Evolutionary conservation across 1,284 basidiomycete genomes (phyloP), one percentile per base, ranked within the genome.

Genomic region (Malassezia dermatis): DNA sequence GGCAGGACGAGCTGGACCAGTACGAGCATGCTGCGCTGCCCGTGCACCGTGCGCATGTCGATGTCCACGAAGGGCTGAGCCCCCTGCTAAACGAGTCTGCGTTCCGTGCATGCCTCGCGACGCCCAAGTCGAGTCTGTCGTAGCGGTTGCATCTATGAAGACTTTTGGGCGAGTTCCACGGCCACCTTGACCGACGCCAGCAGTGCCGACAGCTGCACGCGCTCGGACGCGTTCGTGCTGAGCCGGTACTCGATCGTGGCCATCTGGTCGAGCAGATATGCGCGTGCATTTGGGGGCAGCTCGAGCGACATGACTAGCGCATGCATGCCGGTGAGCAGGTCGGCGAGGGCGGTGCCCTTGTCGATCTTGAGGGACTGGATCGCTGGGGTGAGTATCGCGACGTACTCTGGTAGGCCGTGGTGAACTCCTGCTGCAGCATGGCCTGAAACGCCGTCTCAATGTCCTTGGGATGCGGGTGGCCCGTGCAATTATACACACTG

Each of bases 381-480:
- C 79, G 88, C 91, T 95, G 65, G 37, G 17, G 37, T 48, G 46
- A 42, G 48, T 50, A 5, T 1, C 2, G 32, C 17, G 1, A 76
- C 84, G 62, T 64, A 94, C 90, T 83, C 63, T 84, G 82, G 72
- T 89, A 91, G 12, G 87, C 84, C 0, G 88, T 93, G 0, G 89
- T 90, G 67, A 98, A 98, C 66, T 96, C 93, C 66, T 95, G 89
- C 8, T 85, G 82, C 75, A 98, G 83, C 94, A 99, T 98, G 11
- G 86, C 89, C 64, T 89, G 85, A 31, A 98, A 86, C 27, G 98
- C 86, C 5, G 83, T 82, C 70, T 91, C 88, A 47, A 99, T 88
- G 75, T 98, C 93, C 24, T 82, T 80, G 0, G 94, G 94, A 71
- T 94, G 89, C 13, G 94, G 94, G 63, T 85, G 89, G 23, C 94